Evolutionary conservation across 2,329 filamentous ascomycete genomes (phyloP).

Genomic region (Pseudocercospora fijiensis): DNA sequence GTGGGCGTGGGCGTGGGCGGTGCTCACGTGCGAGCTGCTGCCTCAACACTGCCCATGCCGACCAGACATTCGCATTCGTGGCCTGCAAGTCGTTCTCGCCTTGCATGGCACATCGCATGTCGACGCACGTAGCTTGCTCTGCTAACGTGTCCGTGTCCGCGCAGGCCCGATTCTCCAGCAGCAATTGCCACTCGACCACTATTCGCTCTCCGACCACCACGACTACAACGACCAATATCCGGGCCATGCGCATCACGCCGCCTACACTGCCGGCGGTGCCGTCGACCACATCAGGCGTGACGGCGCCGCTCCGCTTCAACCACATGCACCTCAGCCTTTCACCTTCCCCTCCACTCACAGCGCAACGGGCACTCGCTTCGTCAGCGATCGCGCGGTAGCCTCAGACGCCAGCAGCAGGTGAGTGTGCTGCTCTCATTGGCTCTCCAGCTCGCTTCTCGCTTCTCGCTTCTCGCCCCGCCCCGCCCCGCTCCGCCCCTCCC

Average conservation of each 20-base stretch:
- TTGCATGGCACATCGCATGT: slow-evolving; percentile 15
- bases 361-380: slow-evolving; percentile 48
- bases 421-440: slow-evolving; percentile 44
- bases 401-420: slow-evolving; percentile 54
- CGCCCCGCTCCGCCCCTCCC: slow-evolving; percentile 17
- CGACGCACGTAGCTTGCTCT: slow-evolving; percentile 27
- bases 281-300: slow-evolving; percentile 55
- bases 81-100: slow-evolving; percentile 18
- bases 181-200: slow-evolving; percentile 44
- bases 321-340: slow-evolving; percentile 46
- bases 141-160: slow-evolving; percentile 44
- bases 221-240: slow-evolving; percentile 49
- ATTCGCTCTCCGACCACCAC: slow-evolving; percentile 46
- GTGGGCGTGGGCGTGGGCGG: too few relatives aligned
- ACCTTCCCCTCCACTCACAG: slow-evolving; percentile 50
- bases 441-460: slow-evolving; percentile 13
- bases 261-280: slow-evolving; percentile 43
- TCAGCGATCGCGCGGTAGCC: slow-evolving; percentile 51
- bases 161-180: slow-evolving; percentile 48
- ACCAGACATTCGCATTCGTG: background rate
- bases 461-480: slow-evolving; percentile 15
- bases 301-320: slow-evolving; percentile 49
- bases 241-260: slow-evolving; percentile 47
- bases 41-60: background rate
- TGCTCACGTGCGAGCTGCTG: slow-evolving; percentile 25